Conservation (phyloP, 2,329 filamentous ascomycete genomes). For the Ophiostoma triangulosporum region DNA sequence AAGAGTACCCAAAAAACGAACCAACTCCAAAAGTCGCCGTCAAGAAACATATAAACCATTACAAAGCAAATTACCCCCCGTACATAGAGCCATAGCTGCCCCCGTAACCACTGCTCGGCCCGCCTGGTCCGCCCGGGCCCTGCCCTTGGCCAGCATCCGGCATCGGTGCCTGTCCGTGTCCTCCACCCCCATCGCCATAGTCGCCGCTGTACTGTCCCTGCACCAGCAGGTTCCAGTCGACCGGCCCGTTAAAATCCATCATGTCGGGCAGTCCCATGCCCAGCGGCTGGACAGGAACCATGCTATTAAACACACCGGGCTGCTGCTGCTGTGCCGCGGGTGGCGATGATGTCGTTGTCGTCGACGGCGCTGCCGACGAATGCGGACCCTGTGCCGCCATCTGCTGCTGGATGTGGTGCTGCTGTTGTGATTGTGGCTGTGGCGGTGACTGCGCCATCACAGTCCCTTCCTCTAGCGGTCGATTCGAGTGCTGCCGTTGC, state of each 20-base stretch:
- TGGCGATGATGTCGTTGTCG: slow-evolving; percentile 24
- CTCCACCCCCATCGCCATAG: background rate
- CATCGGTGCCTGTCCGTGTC: too few relatives aligned
- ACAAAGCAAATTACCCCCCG: background rate
- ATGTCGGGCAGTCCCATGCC: slow-evolving; percentile 16
- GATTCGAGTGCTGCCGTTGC: background rate
- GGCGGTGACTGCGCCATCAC: background rate
- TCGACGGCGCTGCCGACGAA: slow-evolving; percentile 7
- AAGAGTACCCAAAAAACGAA: background rate
- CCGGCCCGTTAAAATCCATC: slow-evolving; percentile 20
- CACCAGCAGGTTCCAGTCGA: slow-evolving; percentile 38
- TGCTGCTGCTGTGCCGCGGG: slow-evolving; percentile 16
- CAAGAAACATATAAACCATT: background rate
- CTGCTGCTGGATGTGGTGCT: background rate
- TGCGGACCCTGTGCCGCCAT: slow-evolving; percentile 2
- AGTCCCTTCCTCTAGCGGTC: background rate
- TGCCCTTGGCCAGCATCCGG: too few relatives aligned
- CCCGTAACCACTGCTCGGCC: background rate
- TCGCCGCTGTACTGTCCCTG: slow-evolving; percentile 21
- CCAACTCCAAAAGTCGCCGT: background rate
- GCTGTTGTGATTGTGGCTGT: background rate
- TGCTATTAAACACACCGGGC: slow-evolving; percentile 2
- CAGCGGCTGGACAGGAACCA: slow-evolving; percentile 10
- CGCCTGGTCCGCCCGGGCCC: background rate
- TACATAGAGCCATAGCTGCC: slow-evolving; percentile 10